Evolutionary conservation across 768 basidiomycete genomes (phyloP).

Genomic region (Kwoniella pini): DNA sequence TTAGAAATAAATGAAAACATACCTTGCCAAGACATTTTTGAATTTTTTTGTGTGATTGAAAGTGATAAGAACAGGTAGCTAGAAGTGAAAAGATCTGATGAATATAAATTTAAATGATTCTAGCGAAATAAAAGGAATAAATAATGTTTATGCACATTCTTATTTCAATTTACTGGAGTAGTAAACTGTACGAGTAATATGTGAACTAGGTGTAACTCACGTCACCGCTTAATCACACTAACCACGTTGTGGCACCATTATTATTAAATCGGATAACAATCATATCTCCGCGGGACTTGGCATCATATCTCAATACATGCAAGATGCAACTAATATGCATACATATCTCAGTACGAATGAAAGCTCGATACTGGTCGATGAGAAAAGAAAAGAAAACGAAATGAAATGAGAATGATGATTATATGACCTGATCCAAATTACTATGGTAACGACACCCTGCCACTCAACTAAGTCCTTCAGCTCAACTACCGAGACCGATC

Average conservation of each 20-base stretch:
- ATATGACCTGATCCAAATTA: too few species aligned
- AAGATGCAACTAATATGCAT: not conserved
- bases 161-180: too few species aligned
- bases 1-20: conserved; percentile 7
- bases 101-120: too few species aligned
- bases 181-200: too few species aligned
- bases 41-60: not conserved
- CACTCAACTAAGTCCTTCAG: too few species aligned
- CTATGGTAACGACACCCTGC: too few species aligned
- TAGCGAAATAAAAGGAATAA: too few species aligned
- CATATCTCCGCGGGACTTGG: not conserved
- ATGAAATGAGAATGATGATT: too few species aligned
- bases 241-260: conserved; percentile 8
- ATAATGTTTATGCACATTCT: not conserved
- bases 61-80: too few species aligned
- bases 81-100: not conserved
- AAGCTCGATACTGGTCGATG: not conserved
- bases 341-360: not conserved
- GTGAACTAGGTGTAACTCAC: too few species aligned
- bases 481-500: too few species aligned
- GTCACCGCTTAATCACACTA: not conserved
- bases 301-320: not conserved
- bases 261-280: not conserved
- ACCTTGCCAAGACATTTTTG: conserved; percentile 53
- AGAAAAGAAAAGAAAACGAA: not conserved